Conservation (phyloP, 2,329 filamentous ascomycete genomes). For the Allantophomopsis lycopodina region DNA sequence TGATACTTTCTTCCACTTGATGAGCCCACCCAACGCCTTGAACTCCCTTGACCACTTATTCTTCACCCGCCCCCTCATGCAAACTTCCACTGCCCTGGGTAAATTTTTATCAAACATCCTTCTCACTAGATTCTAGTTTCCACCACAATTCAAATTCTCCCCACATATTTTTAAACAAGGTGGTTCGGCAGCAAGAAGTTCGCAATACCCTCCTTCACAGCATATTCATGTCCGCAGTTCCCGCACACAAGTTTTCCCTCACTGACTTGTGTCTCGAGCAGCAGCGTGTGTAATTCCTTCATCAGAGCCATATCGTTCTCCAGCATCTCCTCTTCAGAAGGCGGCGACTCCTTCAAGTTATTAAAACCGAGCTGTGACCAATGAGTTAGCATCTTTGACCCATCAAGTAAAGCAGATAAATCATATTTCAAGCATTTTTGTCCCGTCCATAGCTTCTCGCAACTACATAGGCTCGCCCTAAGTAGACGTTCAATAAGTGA, state of each 20-base stretch:
- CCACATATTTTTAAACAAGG: slow-evolving; percentile 42
- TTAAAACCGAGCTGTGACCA: slow-evolving; percentile 63
- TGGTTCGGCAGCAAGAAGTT: slow-evolving; percentile 93
- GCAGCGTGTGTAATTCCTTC: slow-evolving; percentile 64
- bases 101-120: no score
- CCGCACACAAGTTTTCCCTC: slow-evolving; percentile 85
- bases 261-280: slow-evolving; percentile 80
- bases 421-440: no score
- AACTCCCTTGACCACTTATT: no score
- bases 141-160: background rate
- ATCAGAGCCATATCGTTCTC: slow-evolving; percentile 55
- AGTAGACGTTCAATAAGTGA: slow-evolving; percentile 1
- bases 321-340: slow-evolving; percentile 41
- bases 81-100: background rate
- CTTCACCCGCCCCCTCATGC: background rate
- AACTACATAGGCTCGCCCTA: background rate
- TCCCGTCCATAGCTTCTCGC: no score
- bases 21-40: background rate
- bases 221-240: slow-evolving; percentile 87
- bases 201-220: slow-evolving; percentile 87
- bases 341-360: slow-evolving; percentile 49
- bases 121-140: background rate
- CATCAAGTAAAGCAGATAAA: no score
- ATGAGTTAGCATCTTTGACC: slow-evolving; percentile 5
- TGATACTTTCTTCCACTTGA: background rate